These are phyloP conservation scores for Talaromyces marneffei DNA, from an alignment of 2,329 filamentous ascomycete genomes.

Conservation along the genomic window DNA sequence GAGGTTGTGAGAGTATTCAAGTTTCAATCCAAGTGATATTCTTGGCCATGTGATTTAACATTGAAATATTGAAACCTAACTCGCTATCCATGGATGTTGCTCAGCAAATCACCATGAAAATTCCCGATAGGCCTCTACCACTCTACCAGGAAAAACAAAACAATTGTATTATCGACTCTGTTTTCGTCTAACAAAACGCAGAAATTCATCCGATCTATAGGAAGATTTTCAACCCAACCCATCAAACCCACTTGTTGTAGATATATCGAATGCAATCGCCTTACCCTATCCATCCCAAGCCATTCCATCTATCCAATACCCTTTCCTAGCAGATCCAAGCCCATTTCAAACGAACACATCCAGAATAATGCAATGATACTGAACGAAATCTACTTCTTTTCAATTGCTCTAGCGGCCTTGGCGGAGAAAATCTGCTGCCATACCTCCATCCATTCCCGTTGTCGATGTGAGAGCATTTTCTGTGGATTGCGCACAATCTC, in stretches of 20 bases:
- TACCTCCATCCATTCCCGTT: conserved; percentile 67
- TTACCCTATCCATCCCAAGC: not conserved
- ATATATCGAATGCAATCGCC: not conserved
- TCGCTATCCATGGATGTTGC: not conserved
- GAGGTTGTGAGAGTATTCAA: not conserved
- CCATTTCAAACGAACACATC: not conserved
- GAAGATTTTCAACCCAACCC: not conserved
- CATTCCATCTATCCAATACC: not conserved
- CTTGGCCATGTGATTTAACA: too few species aligned
- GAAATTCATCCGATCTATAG: not conserved
- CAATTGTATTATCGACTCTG: not conserved
- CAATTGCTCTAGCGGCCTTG: conserved; percentile 15
- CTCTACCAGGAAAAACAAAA: too few species aligned
- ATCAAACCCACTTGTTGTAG: not conserved
- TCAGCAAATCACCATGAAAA: not conserved
- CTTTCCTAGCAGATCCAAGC: not conserved
- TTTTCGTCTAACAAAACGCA: not conserved
- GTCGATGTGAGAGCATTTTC: conserved; percentile 49
- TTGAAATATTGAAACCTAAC: too few species aligned
- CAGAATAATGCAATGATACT: not conserved
- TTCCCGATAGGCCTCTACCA: too few species aligned
- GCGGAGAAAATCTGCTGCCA: conserved; percentile 64
- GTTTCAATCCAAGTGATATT: not conserved
- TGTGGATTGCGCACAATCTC: conserved; percentile 54
- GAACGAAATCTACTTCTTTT: not conserved